Percentiles rank a stretch among this genome's conserved stretches.
These are phyloP conservation scores for Ascocoryne sarcoides DNA, from an alignment of 2,329 filamentous ascomycete genomes.

Conservation along the genomic window DNA sequence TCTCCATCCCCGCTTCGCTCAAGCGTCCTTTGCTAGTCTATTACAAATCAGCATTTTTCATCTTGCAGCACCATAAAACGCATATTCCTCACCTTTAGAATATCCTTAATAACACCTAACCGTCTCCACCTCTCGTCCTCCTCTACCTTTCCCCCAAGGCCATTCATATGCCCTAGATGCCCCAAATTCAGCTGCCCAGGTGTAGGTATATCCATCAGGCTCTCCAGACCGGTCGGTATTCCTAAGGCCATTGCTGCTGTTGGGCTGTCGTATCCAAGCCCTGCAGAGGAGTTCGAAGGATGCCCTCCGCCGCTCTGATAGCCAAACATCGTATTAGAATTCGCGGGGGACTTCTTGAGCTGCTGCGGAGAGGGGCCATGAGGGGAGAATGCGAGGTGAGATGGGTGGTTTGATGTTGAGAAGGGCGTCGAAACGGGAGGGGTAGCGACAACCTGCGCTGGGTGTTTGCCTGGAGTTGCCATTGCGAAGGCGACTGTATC, in stretches of 20 bases:
- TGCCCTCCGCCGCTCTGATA: slow-evolving; percentile 26
- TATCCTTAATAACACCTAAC: slow-evolving; percentile 29
- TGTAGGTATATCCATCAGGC: slow-evolving; percentile 2
- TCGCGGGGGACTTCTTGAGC: slow-evolving; percentile 48
- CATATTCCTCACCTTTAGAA: slow-evolving; percentile 24
- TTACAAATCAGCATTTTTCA: slow-evolving; percentile 10
- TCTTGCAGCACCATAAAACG: neutral
- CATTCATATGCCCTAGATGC: slow-evolving; percentile 30
- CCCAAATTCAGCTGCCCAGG: neutral
- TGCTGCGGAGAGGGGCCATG: slow-evolving; percentile 51
- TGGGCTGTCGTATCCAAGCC: slow-evolving; percentile 51
- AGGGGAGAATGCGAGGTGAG: slow-evolving; percentile 49
- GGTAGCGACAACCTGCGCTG: slow-evolving; percentile 35
- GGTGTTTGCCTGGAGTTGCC: slow-evolving; percentile 25
- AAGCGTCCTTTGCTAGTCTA: slow-evolving; percentile 49
- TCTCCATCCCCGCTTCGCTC: slow-evolving; percentile 66
- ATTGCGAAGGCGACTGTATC: slow-evolving; percentile 14
- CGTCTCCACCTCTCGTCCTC: slow-evolving; percentile 43
- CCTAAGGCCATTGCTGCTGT: slow-evolving; percentile 53
- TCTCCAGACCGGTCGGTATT: slow-evolving; percentile 36
- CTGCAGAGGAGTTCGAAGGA: slow-evolving; percentile 31
- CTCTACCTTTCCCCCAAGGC: slow-evolving; percentile 27
- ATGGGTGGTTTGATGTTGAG: slow-evolving; percentile 39
- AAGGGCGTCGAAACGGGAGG: slow-evolving; percentile 61
- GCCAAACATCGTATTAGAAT: slow-evolving; percentile 37